Percentiles rank a stretch among this genome's conserved stretches.
phyloP scores from a whole-genome alignment of 805 yeast species.

The Brettanomyces sp. region DNA sequence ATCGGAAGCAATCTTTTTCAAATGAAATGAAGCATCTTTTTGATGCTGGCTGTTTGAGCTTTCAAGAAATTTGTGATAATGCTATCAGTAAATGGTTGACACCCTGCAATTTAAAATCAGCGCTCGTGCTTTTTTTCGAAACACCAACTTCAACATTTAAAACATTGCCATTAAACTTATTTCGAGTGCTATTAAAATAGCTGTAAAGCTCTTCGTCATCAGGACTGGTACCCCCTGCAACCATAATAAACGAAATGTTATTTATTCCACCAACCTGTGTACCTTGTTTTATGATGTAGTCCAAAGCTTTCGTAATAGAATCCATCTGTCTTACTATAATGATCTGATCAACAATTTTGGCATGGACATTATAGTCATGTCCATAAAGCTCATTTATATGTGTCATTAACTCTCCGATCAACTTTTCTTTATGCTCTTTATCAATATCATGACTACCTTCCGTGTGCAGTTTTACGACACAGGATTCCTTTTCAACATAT shows the following conservation, averaged over 20 bases:
- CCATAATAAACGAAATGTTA: conserved; percentile 33
- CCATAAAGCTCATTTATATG: conserved; percentile 72
- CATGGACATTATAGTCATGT: conserved; percentile 56
- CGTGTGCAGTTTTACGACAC: conserved; percentile 68
- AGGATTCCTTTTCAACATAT: conserved; percentile 60
- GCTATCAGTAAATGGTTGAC: conserved; percentile 58
- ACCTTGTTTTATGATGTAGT: conserved; percentile 35
- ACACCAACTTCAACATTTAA: conserved; percentile 55
- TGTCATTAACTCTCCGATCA: conserved; percentile 77
- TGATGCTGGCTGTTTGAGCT: too few relatives aligned
- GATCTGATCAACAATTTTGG: conserved; percentile 58
- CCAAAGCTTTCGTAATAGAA: conserved; percentile 46
- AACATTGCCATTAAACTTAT: conserved; percentile 32
- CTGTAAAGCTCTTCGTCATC: conserved; percentile 63
- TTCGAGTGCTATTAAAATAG: conserved; percentile 31
- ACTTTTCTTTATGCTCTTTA: conserved; percentile 52
- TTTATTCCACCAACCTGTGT: conserved; percentile 11
- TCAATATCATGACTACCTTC: conserved; percentile 54
- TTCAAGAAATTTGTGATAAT: conserved; percentile 19
- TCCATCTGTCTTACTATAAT: conserved; percentile 65
- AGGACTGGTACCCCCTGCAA: conserved; percentile 59
- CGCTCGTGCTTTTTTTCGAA: conserved; percentile 28
- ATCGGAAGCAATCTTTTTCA: too few relatives aligned
- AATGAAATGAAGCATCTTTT: too few relatives aligned
- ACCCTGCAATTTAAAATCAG: conserved; percentile 57